Base-by-base conservation (phyloP, 2,329 filamentous ascomycete species). In the Curvularia lunata region DNA sequence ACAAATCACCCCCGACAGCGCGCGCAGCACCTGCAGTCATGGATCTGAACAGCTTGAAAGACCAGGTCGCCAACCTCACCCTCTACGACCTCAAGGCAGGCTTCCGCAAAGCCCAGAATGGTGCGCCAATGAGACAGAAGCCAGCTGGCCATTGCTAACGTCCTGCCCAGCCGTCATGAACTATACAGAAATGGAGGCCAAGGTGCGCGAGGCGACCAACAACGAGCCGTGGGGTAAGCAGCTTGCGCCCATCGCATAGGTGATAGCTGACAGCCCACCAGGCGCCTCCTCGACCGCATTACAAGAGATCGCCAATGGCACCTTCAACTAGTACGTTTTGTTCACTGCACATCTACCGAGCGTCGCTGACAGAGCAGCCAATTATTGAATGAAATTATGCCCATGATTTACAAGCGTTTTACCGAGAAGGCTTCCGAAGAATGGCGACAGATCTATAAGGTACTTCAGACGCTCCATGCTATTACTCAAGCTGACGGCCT, bases 371-470 rank as follows among this genome's bases (percentile, higher is more conserved):
- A 46, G 6, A 41, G 56, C 74, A 97, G 94, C 77, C 92, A 97
- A 87, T 87, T 93, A 51, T 87, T 99, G 56, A 98, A 98, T 79
- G 95, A 99, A 79, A 98, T 99, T 76, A 99, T 99, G 95, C 95
- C 95, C 66, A 95, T 99, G 92, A 97, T 99, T 75, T 99, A 99
- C 83, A 95, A 96, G 74, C 91, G 95, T 65, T 99, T 99, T 79
- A 99, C 95, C 60, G 95, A 99, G 77, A 99, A 99, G 83, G 86
- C 92, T 7, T 94, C 95, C 54, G 95, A 99, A 77, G 95, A 99
- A 80, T 99, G 95, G 95, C 87, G 95, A 67, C 95, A 99, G 78
- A 99, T 99, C 74, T 99, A 99, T 85, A 99, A 99, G 83, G 90
- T 92, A 61, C 71, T 56, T 59, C 13, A 48, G 19, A 10, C 43